Conservation (phyloP, 352 stramenopile species). For the Phytophthora chlamydospora region DNA sequence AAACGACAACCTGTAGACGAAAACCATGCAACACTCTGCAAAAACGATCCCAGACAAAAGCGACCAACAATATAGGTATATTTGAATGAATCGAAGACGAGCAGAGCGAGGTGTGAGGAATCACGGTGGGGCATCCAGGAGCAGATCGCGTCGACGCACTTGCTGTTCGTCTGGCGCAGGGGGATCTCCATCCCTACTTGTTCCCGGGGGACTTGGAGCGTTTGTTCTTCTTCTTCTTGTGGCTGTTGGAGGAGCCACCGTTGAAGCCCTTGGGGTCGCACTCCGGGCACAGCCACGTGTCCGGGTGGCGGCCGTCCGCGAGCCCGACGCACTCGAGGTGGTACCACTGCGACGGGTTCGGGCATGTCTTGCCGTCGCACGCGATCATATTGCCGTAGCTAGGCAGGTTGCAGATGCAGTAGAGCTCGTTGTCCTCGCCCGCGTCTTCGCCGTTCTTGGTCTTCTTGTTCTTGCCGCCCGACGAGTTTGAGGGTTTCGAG, state of each 20-base stretch:
- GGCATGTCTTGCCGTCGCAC: slow-evolving; percentile 88
- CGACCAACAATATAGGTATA: slow-evolving; percentile 34
- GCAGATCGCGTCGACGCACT: slow-evolving; percentile 4
- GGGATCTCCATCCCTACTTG: slow-evolving; percentile 42
- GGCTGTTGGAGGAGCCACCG: slow-evolving; percentile 61
- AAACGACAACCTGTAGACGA: slow-evolving; percentile 19
- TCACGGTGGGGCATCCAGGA: slow-evolving; percentile 2
- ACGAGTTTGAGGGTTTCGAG: slow-evolving; percentile 31
- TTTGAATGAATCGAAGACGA: slow-evolving; percentile 33
- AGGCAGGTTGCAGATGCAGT: slow-evolving; percentile 87
- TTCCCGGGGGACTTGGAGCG: slow-evolving; percentile 80
- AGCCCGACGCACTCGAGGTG: slow-evolving; percentile 88
- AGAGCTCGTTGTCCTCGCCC: slow-evolving; percentile 87
- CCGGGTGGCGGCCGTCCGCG: slow-evolving; percentile 76
- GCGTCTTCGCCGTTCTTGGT: slow-evolving; percentile 72
- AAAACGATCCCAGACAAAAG: slow-evolving; percentile 8
- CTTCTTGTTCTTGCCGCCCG: slow-evolving; percentile 51
- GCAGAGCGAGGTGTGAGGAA: slow-evolving; percentile 10
- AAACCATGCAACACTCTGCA: too few relatives aligned
- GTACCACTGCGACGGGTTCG: slow-evolving; percentile 89
- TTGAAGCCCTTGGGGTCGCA: slow-evolving; percentile 83
- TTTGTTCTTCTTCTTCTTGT: slow-evolving; percentile 90
- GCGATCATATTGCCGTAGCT: slow-evolving; percentile 92
- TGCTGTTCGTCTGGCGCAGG: slow-evolving; percentile 14
- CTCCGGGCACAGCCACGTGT: slow-evolving; percentile 88